A percentile compares a stretch with the other conserved stretches of the same genome.
These are phyloP conservation scores for Talaromyces sp. DNA, from an alignment of 2,329 filamentous ascomycete species.

Conservation along the genomic window DNA sequence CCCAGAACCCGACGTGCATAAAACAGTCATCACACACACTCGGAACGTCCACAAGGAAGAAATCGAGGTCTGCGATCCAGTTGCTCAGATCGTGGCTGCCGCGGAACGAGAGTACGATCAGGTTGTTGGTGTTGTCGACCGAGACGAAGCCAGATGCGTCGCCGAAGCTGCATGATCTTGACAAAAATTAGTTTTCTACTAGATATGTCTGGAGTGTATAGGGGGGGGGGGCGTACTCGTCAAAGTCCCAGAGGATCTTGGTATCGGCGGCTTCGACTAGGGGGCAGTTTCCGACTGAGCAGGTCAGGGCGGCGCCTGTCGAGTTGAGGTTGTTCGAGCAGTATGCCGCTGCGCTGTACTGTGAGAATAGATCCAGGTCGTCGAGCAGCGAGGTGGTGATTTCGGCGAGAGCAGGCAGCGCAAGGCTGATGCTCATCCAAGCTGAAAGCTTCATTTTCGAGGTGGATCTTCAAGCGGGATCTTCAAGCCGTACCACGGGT, in stretches of 20 bases:
- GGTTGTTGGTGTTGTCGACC: conserved; percentile 40
- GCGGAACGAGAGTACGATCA: conserved; percentile 33
- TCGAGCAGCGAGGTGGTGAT: conserved; percentile 25
- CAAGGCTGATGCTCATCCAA: neutral
- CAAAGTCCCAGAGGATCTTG: conserved; percentile 44
- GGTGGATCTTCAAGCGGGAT: neutral
- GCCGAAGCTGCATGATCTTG: conserved; percentile 12
- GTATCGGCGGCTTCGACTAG: conserved; percentile 44
- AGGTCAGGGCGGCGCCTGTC: conserved; percentile 38
- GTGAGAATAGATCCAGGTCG: conserved; percentile 44
- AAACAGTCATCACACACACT: conserved; percentile 39
- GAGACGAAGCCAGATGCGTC: conserved; percentile 47
- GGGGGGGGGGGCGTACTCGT: conserved; percentile 31
- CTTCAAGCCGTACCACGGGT: neutral
- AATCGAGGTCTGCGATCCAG: conserved; percentile 25
- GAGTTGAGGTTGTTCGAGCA: conserved; percentile 46
- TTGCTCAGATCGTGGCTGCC: conserved; percentile 26
- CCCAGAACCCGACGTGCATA: conserved; percentile 42
- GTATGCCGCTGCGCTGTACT: conserved; percentile 52
- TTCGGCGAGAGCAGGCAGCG: neutral
- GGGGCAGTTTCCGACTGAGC: conserved; percentile 44
- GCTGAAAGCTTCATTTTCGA: neutral
- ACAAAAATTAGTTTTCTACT: neutral
- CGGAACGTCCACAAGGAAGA: conserved; percentile 21
- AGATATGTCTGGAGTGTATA: neutral